Conservation (phyloP, 345 rosid genomes). For the Salix brachista region DNA sequence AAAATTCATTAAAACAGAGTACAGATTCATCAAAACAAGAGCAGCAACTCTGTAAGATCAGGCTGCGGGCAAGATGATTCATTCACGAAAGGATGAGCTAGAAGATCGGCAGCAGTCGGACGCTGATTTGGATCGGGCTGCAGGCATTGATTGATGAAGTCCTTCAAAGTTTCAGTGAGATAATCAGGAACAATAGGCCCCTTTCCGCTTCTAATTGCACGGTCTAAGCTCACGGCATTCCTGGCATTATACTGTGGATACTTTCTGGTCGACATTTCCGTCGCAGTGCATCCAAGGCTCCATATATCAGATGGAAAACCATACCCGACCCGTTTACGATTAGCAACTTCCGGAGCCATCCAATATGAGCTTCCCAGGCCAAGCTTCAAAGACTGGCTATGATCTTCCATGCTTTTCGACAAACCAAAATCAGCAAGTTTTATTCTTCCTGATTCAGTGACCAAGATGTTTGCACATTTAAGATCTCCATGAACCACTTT, state of each 20-base stretch:
- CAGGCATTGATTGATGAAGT: conserved; percentile 18
- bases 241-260: conserved; percentile 34
- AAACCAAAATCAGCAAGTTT: conserved; percentile 44
- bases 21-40: neutral
- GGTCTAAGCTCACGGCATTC: neutral
- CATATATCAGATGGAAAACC: conserved; percentile 60
- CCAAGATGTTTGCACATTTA: conserved; percentile 42
- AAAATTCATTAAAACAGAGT: no score
- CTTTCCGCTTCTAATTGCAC: conserved; percentile 7
- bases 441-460: conserved; percentile 31
- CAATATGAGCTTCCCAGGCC: conserved; percentile 19
- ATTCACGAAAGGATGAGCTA: conserved; percentile 20
- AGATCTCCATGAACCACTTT: conserved; percentile 31
- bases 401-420: conserved; percentile 19
- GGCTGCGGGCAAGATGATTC: neutral
- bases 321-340: conserved; percentile 45
- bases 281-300: conserved; percentile 83
- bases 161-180: neutral
- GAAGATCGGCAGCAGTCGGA: conserved; percentile 20
- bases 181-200: conserved; percentile 5
- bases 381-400: conserved; percentile 1
- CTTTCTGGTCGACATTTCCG: conserved; percentile 62
- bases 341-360: conserved; percentile 36
- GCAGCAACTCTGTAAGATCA: neutral
- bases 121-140: conserved; percentile 7